Conservation (phyloP, 306 rosid genomes). For the Sphenostylis stenocarpa region DNA sequence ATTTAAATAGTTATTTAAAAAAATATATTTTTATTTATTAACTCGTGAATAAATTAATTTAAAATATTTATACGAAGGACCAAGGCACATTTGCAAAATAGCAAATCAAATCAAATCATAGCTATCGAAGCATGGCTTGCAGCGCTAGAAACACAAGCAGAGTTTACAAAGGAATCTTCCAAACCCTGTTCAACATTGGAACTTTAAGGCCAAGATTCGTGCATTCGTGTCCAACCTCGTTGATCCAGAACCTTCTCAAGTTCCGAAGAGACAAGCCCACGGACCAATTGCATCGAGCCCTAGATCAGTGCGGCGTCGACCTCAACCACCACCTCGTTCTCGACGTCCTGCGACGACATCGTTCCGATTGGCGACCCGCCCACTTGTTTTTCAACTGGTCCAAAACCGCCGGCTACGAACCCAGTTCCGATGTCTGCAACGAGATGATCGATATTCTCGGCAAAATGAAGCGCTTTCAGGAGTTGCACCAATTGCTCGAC, state of each 20-base stretch:
- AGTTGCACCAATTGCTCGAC: slow-evolving; percentile 58
- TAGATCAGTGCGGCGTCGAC: slow-evolving; percentile 43
- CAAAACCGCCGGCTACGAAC: slow-evolving; percentile 31
- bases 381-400: slow-evolving; percentile 66
- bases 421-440: slow-evolving; percentile 52
- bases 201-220: not conserved
- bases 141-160: not conserved
- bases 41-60: too few species aligned
- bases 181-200: not conserved
- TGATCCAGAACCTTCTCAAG: slow-evolving; percentile 60
- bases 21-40: too few species aligned
- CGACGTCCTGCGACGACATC: slow-evolving; percentile 63
- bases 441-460: slow-evolving; percentile 66
- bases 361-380: slow-evolving; percentile 74
- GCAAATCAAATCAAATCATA: not conserved
- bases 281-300: slow-evolving; percentile 58
- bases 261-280: slow-evolving; percentile 61
- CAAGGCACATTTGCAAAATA: not conserved
- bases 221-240: slow-evolving; percentile 44
- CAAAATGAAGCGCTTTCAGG: slow-evolving; percentile 54
- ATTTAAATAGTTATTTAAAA: too few species aligned
- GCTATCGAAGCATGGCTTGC: not conserved
- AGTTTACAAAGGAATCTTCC: too few species aligned
- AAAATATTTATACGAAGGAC: too few species aligned
- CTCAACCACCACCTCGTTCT: slow-evolving; percentile 52